Evolutionary conservation across 2,329 filamentous ascomycete genomes (phyloP).

Genomic region (Raffaelea albimanens): DNA sequence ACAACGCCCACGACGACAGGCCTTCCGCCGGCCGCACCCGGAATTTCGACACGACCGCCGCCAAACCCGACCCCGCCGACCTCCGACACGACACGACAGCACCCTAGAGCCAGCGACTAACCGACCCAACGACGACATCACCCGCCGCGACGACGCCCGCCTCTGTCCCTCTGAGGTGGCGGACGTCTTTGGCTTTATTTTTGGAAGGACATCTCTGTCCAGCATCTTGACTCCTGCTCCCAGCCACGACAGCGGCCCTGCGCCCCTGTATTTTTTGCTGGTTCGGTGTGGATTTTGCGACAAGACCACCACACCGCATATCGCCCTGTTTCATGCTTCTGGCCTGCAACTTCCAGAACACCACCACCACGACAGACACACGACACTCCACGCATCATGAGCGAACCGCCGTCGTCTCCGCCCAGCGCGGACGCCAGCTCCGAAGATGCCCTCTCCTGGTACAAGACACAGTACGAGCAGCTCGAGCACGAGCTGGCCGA

Average conservation of each 20-base stretch:
- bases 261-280: not conserved
- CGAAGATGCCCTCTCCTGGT: constrained; percentile 80
- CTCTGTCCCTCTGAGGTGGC: no score
- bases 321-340: not conserved
- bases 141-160: no score
- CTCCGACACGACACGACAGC: no score
- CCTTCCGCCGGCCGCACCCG: no score
- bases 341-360: not conserved
- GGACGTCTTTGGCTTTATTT: not conserved
- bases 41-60: not conserved
- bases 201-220: not conserved
- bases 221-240: not conserved
- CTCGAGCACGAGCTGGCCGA: constrained; percentile 86
- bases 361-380: constrained; percentile 4
- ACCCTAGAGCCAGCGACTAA: no score
- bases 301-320: not conserved
- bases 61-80: constrained; percentile 2
- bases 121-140: not conserved
- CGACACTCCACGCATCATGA: constrained; percentile 28
- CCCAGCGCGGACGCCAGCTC: constrained; percentile 42
- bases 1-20: not conserved
- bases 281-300: no score
- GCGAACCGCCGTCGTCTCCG: constrained; percentile 54
- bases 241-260: not conserved
- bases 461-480: constrained; percentile 92